A percentile compares a stretch with the other conserved stretches of the same genome.
These are phyloP conservation scores for Gastrolobium bilobum DNA, from an alignment of 306 rosid genomes.

Conservation along the genomic window DNA sequence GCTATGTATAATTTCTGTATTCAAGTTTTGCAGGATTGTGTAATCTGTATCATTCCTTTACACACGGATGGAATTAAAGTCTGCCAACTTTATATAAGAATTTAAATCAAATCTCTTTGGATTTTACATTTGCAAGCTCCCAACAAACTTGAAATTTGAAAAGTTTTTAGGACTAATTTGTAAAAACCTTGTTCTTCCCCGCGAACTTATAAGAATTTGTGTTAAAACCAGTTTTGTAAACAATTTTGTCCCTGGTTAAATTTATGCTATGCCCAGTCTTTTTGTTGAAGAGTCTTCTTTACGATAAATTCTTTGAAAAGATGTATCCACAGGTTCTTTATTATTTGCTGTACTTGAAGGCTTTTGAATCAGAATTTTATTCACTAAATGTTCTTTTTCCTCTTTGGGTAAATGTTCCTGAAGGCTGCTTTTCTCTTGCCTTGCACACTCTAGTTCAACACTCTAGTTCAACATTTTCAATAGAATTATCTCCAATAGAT, in stretches of 20 bases:
- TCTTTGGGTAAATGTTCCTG: conserved; percentile 28
- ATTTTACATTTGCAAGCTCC: conserved; percentile 15
- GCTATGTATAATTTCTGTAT: conserved; percentile 48
- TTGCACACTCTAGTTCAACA: neutral
- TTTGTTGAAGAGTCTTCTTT: neutral
- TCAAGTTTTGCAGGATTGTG: conserved; percentile 67
- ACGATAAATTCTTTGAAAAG: neutral
- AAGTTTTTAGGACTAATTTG: conserved; percentile 41
- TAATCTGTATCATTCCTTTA: conserved; percentile 47
- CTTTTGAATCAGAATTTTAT: conserved; percentile 27
- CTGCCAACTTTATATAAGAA: conserved; percentile 35
- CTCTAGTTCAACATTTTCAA: conserved; percentile 22
- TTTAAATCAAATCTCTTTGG: conserved; percentile 6
- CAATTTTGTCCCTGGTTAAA: neutral
- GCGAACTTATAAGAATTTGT: neutral
- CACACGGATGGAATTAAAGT: conserved; percentile 51
- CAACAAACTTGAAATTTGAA: conserved; percentile 12
- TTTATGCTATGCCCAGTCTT: conserved; percentile 1
- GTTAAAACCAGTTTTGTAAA: neutral
- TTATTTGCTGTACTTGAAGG: neutral
- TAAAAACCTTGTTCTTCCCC: conserved; percentile 14
- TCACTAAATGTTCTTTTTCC: conserved; percentile 3
- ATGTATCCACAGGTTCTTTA: conserved; percentile 5
- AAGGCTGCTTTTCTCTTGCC: conserved; percentile 44
- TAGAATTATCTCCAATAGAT: conserved; percentile 45